These are phyloP conservation scores for Fusarium neocosmosporiellum DNA, from an alignment of 2,329 filamentous ascomycete genomes.

Conservation along the genomic window DNA sequence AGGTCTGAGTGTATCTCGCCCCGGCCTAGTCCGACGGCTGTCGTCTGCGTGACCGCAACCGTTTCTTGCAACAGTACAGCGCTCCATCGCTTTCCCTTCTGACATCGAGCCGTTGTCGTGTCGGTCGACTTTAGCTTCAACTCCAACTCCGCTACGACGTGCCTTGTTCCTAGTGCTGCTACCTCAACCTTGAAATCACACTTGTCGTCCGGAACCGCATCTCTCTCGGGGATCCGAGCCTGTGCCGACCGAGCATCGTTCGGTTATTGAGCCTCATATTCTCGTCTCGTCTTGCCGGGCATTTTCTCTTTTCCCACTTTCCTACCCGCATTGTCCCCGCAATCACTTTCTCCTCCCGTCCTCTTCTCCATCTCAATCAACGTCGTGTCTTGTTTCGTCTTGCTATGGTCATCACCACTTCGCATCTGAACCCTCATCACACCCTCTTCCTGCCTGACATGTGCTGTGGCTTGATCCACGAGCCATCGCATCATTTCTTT, in stretches of 20 bases:
- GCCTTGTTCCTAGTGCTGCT: constrained; percentile 8
- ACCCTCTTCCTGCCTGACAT: background rate
- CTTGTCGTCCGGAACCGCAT: constrained; percentile 9
- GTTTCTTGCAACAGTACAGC: too few species aligned
- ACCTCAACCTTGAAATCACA: background rate
- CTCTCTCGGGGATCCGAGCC: constrained; percentile 33
- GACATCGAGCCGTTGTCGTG: background rate
- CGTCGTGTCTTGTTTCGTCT: background rate
- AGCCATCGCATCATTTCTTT: background rate
- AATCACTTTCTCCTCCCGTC: background rate
- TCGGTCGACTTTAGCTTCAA: background rate
- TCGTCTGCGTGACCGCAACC: constrained; percentile 1
- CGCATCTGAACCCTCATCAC: background rate
- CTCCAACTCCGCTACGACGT: constrained; percentile 5
- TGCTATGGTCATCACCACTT: background rate
- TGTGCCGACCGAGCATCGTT: constrained; percentile 25
- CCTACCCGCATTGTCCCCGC: background rate
- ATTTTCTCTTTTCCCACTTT: background rate
- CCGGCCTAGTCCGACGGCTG: constrained; percentile 4
- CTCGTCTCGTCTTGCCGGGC: constrained; percentile 9
- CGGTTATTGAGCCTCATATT: constrained; percentile 8
- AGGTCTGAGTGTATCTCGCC: background rate
- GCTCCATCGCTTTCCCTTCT: constrained; percentile 2
- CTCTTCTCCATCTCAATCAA: background rate
- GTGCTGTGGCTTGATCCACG: background rate